Evolutionary conservation across 306 rosid species (phyloP), one percentile per base, ranked within the genome.

Genomic region (Cucumis melo): DNA sequence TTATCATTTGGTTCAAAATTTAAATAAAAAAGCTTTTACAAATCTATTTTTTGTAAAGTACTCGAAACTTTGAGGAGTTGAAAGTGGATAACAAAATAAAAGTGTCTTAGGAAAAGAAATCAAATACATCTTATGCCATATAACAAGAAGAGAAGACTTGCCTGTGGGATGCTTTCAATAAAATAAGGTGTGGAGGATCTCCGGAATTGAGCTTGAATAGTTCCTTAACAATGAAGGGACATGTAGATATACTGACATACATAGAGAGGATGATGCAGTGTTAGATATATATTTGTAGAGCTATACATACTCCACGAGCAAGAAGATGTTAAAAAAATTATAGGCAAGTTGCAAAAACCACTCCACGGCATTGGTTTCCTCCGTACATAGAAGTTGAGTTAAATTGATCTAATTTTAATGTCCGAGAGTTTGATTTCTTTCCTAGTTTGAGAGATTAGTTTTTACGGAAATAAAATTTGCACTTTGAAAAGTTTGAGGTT

Each of bases 151-250:
- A 77, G 62, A 48, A 48, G 56, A 85, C 90, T 91, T 88, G 83
- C 97, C 96, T 84, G 88, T 86, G 82, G 50, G 75, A 78, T 21
- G n/a, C 15, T 62, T 29, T 87, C 70, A 89, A 82, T 56, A 91
- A 83, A 81, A 88, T 81, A 78, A 86, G 83, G 84, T 84, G 84
- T 55, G 77, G 79, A 53, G 91, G 97, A 83, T 93, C 96, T 80
- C 88, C 83, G 64, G 82, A 6, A 71, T 86, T 84, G 64, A 93
- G 84, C 85, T 79, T 83, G 79, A 84, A 84, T 77, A 93, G 82
- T 83, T 93, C 86, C 86, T 75, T 44, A 61, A 76, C 87, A 58
- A 93, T 78, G 81, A 87, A 93, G 84, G 80, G n/a, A 83, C 92
- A 85, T 10, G 91, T 86, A 10, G 91, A 79, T n/a, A 83, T 79